Conservation (phyloP, 495 filamentous ascomycete species). For the Glarea lozoyensis region DNA sequence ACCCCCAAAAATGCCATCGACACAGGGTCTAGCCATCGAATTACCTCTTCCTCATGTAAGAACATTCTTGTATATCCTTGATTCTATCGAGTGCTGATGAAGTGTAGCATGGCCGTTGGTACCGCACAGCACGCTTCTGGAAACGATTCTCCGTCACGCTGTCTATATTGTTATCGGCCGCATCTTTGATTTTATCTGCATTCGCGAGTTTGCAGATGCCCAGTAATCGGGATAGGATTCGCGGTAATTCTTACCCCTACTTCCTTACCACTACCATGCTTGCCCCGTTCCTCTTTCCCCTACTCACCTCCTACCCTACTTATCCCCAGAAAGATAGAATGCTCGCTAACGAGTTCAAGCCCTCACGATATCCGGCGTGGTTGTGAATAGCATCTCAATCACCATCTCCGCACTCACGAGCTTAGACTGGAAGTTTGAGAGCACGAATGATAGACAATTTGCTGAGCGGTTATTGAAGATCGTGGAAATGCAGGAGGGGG, state of each 20-base stretch:
- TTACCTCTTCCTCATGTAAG: no score
- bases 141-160: conserved; percentile 9
- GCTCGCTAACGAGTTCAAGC: background rate
- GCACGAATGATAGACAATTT: conserved; percentile 8
- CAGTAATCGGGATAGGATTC: background rate
- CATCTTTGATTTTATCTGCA: conserved; percentile 4
- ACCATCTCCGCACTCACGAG: conserved; percentile 8
- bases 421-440: conserved; percentile 8
- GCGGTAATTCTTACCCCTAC: conserved; percentile 1
- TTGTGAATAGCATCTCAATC: conserved; percentile 11
- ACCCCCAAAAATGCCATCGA: no score
- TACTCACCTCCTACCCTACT: background rate
- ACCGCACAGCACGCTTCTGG: conserved; percentile 10
- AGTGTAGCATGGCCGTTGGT: conserved; percentile 1
- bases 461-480: conserved; percentile 8
- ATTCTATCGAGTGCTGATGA: no score
- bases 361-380: conserved; percentile 2
- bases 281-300: background rate
- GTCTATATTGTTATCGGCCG: conserved; percentile 6
- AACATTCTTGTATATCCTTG: no score
- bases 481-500: conserved; percentile 8
- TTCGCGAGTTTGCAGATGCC: conserved; percentile 8
- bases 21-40: no score
- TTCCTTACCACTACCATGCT: background rate
- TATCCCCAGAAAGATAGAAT: background rate